Evolutionary conservation across 306 rosid genomes (phyloP).

Genomic region (Oxytropis ochrocephala): DNA sequence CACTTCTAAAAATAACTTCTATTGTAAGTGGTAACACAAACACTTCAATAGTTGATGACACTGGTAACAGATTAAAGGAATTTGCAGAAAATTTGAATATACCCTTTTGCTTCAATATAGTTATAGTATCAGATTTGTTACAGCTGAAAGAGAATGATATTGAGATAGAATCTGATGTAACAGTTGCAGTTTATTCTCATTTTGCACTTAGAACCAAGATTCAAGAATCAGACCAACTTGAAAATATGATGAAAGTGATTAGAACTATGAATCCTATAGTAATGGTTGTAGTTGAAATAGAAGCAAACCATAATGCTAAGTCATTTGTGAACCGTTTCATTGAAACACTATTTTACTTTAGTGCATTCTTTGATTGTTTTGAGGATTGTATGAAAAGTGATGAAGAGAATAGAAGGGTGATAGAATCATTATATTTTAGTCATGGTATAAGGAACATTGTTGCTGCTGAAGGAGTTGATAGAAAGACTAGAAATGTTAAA

Average conservation of each 20-base stretch:
- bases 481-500: slow-evolving; percentile 42
- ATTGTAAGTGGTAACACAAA: slow-evolving; percentile 19
- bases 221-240: slow-evolving; percentile 37
- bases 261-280: slow-evolving; percentile 33
- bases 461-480: slow-evolving; percentile 51
- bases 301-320: slow-evolving; percentile 54
- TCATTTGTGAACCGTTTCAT: slow-evolving; percentile 53
- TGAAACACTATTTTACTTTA: slow-evolving; percentile 54
- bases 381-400: slow-evolving; percentile 39
- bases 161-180: slow-evolving; percentile 36
- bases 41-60: not conserved
- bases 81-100: slow-evolving; percentile 38
- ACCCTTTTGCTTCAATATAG: slow-evolving; percentile 36
- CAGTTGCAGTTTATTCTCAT: slow-evolving; percentile 29
- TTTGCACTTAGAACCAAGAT: slow-evolving; percentile 32
- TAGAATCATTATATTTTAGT: slow-evolving; percentile 42
- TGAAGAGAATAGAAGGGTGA: slow-evolving; percentile 27
- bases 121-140: slow-evolving; percentile 41
- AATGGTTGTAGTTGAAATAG: slow-evolving; percentile 47
- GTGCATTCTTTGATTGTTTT: slow-evolving; percentile 51
- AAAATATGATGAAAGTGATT: slow-evolving; percentile 40
- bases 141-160: slow-evolving; percentile 36
- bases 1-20: slow-evolving; percentile 33
- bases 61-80: slow-evolving; percentile 25
- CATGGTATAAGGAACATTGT: slow-evolving; percentile 46